phyloP scores from a whole-genome alignment of 352 stramenopile genomes.

The Phytophthora fragariaefolia region DNA sequence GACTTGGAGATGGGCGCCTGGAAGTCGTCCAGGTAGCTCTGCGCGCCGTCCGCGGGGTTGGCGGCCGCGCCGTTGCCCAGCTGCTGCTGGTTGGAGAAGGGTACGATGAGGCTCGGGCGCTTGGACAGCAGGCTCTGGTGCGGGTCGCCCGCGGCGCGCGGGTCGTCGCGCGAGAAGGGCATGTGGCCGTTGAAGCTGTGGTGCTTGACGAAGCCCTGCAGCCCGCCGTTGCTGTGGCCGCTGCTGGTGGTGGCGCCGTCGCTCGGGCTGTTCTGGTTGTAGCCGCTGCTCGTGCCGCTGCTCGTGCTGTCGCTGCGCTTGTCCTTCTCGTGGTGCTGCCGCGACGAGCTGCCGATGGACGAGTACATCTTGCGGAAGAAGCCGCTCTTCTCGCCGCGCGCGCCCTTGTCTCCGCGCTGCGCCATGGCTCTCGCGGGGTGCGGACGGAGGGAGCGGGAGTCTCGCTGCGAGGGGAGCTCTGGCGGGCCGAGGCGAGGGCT shows the following conservation, averaged over 20 bases:
- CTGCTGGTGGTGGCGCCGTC: conserved; percentile 42
- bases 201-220: conserved; percentile 59
- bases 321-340: conserved; percentile 48
- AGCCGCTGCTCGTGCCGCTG: conserved; percentile 40
- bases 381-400: conserved; percentile 51
- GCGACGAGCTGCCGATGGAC: conserved; percentile 60
- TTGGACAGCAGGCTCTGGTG: conserved; percentile 72
- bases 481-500: neutral
- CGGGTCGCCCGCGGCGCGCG: conserved; percentile 26
- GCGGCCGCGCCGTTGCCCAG: conserved; percentile 14
- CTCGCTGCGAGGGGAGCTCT: conserved; percentile 13
- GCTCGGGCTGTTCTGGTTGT: conserved; percentile 42
- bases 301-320: conserved; percentile 42
- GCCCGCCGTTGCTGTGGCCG: conserved; percentile 33
- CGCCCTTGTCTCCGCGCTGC: conserved; percentile 47
- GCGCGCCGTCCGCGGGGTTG: conserved; percentile 33
- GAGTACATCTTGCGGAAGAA: conserved; percentile 74
- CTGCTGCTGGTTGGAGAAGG: conserved; percentile 51
- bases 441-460: conserved; percentile 1
- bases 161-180: conserved; percentile 59
- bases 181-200: conserved; percentile 79
- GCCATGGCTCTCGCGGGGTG: conserved; percentile 34
- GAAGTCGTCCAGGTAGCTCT: conserved; percentile 78
- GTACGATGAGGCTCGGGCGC: conserved; percentile 78
- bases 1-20: conserved; percentile 85